A percentile compares a stretch with the other conserved stretches of the same genome.
Evolutionary conservation across 345 rosid species (phyloP).

Genomic region (Pugionium cornutum): DNA sequence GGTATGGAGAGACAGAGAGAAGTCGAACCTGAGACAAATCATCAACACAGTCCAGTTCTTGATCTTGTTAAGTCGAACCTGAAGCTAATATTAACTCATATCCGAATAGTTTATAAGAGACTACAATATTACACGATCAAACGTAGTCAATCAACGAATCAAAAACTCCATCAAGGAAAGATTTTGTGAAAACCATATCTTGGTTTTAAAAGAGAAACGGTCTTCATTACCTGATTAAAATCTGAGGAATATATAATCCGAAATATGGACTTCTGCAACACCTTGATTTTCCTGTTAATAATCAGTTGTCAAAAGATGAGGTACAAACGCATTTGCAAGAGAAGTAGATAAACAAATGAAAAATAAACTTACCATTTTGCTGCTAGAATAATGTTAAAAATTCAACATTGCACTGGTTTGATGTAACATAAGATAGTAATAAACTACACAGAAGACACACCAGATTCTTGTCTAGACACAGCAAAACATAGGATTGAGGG

Average conservation of each 20-base stretch:
- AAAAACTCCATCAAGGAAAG: not conserved
- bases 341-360: not conserved
- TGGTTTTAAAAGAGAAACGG: not conserved
- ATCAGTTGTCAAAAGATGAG: not conserved
- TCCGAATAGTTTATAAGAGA: too few relatives aligned
- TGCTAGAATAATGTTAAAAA: not conserved
- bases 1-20: not conserved
- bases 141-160: too few relatives aligned
- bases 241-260: not conserved
- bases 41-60: too few relatives aligned
- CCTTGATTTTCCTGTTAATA: not conserved
- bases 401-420: not conserved
- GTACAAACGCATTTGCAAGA: not conserved
- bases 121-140: too few relatives aligned
- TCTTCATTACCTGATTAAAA: not conserved
- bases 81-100: too few relatives aligned
- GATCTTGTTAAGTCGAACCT: too few relatives aligned
- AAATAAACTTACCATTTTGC: not conserved
- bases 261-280: not conserved
- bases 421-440: not conserved
- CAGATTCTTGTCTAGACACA: not conserved
- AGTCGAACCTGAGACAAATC: slow-evolving; percentile 6
- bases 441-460: too few relatives aligned
- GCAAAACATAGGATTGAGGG: too few relatives aligned
- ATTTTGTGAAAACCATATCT: not conserved